Evolutionary conservation across 805 yeast genomes (phyloP).

Genomic region (Ogataea neopini): DNA sequence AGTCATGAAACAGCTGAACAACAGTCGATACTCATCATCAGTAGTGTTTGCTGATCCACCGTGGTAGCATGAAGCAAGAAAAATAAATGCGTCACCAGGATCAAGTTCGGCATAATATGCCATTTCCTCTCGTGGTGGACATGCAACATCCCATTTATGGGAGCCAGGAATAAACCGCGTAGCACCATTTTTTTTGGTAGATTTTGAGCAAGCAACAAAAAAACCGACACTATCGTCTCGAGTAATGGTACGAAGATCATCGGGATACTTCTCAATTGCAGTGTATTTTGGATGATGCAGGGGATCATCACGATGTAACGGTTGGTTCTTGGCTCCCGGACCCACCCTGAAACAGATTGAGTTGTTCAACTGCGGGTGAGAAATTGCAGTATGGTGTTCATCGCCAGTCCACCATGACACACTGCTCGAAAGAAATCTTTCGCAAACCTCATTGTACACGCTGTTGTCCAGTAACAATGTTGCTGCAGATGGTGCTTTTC

Average conservation of each 20-base stretch:
- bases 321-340: conserved; percentile 30
- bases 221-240: conserved; percentile 27
- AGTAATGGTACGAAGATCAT: conserved; percentile 18
- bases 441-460: conserved; percentile 21
- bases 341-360: conserved; percentile 28
- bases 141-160: conserved; percentile 35
- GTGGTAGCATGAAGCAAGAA: conserved; percentile 35
- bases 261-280: conserved; percentile 18
- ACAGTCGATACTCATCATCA: conserved; percentile 26
- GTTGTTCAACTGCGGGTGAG: conserved; percentile 25
- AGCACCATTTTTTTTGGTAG: conserved; percentile 32
- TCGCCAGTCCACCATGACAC: conserved; percentile 28
- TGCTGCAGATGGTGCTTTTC: conserved; percentile 25
- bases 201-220: conserved; percentile 23
- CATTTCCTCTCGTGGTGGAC: conserved; percentile 27
- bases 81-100: conserved; percentile 34
- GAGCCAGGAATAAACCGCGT: conserved; percentile 37
- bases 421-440: conserved; percentile 22
- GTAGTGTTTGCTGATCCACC: conserved; percentile 35
- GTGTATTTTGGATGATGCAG: conserved; percentile 26
- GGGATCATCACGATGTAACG: conserved; percentile 29
- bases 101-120: conserved; percentile 31
- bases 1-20: conserved; percentile 32
- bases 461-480: conserved; percentile 20
- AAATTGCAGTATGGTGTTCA: conserved; percentile 23